Evolutionary conservation across 2,329 filamentous ascomycete genomes (phyloP), one percentile per base, ranked within the genome.

Genomic region (Monosporascus sp.): DNA sequence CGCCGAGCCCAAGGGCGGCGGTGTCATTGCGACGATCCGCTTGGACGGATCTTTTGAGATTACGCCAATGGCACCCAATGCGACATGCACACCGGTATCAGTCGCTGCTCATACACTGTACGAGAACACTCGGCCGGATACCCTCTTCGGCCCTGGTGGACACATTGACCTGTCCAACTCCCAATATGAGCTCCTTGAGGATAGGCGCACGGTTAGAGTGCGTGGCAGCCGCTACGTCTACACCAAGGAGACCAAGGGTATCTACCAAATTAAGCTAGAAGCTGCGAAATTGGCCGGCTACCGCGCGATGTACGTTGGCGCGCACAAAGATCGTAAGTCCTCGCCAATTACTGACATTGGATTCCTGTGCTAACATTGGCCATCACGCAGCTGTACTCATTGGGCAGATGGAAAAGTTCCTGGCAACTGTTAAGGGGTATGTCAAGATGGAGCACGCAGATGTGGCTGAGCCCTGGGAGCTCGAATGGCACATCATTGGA

Each of bases 101-200:
- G 78, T 82, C 0, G 78, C 78, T 1, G 76, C 79, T 0, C 79
- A 82, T 56, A 75, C 77, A 0, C 60, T 82, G 8, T 82, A 82
- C 50, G 79, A 82, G 65, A 82, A 82, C 54, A 70, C 72, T 0
- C 62, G 79, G 18, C 79, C 80, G 0, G 79, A 82, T 60, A 58
- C 75, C 1, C 59, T 81, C 1, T 55, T 65, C 6, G 79, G 79
- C 0, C 80, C 79, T 0, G 80, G 79, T 0, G 80, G 79, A 0
- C 61, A 65, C 7, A 66, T 82, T 0, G 65, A 77, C 43, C 64
- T 81, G 0, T 65, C 66, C 0, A 48, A 64, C 0, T 67, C 74
- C 1, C 68, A 58, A 2, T 80, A 79, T 53, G 67, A 75, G 53
- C 71, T 77, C 55, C 57, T 77, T 3, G 57, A 60, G 0, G 73